phyloP scores from a whole-genome alignment of 2,329 filamentous ascomycete species.

The Coniella vitis region DNA sequence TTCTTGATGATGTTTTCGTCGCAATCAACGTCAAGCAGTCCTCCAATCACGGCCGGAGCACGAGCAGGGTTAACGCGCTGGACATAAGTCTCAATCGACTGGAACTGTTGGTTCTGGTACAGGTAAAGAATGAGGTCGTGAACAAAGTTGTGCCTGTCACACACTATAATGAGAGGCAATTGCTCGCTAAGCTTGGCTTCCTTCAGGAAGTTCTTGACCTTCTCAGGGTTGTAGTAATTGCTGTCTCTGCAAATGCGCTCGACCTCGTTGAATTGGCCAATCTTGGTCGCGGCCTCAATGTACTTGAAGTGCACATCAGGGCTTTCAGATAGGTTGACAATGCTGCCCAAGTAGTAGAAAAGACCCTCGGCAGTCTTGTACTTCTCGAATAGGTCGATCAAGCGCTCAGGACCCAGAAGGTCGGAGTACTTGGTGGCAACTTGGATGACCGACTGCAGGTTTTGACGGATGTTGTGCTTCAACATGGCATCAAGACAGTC shows the following conservation, averaged over 20 bases:
- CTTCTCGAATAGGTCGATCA: conserved; percentile 95
- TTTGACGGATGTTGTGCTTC: conserved; percentile 92
- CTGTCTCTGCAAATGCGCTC: conserved; percentile 96
- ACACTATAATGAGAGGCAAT: conserved; percentile 94
- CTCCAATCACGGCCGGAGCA: conserved; percentile 88
- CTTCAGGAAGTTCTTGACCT: conserved; percentile 99
- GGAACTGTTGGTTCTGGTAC: conserved; percentile 98
- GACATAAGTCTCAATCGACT: conserved; percentile 96
- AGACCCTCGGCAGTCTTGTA: conserved; percentile 95
- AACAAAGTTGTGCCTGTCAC: conserved; percentile 98
- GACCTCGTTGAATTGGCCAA: conserved; percentile 90
- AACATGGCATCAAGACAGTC: conserved; percentile 96
- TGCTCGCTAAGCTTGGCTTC: conserved; percentile 89
- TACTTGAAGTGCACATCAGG: conserved; percentile 98
- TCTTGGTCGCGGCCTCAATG: conserved; percentile 91
- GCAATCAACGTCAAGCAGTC: conserved; percentile 91
- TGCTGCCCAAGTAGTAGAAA: conserved; percentile 96
- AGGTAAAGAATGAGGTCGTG: conserved; percentile 94
- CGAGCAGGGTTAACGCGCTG: conserved; percentile 90
- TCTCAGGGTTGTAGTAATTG: conserved; percentile 83
- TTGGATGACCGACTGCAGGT: conserved; percentile 88
- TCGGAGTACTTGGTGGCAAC: conserved; percentile 98
- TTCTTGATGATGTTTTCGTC: conserved; percentile 96
- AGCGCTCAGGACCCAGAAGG: conserved; percentile 74
- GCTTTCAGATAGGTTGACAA: conserved; percentile 95